Conservation (phyloP, 2,329 filamentous ascomycete species). For the Coniochaeta sp. region DNA sequence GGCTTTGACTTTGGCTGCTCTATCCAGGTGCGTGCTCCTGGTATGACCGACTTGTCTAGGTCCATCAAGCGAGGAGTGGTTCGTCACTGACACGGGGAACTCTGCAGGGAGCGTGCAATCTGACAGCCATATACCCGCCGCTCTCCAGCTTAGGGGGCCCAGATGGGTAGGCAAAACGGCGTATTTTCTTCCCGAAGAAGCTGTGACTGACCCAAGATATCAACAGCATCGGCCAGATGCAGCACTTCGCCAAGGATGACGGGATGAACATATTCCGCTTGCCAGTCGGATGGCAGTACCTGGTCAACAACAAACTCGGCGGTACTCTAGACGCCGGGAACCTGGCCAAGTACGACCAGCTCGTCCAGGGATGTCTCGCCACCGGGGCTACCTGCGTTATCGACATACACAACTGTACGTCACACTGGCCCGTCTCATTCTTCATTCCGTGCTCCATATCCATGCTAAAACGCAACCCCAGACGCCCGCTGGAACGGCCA, state of each 20-base stretch:
- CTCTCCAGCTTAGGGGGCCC: constrained; percentile 18
- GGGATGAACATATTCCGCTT: constrained; percentile 50
- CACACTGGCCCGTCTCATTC: too few relatives aligned
- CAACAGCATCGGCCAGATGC: constrained; percentile 37
- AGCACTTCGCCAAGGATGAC: constrained; percentile 47
- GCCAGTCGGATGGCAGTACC: constrained; percentile 45
- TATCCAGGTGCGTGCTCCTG: constrained; percentile 20
- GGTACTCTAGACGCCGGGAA: constrained; percentile 33
- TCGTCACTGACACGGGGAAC: background rate
- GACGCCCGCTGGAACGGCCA: constrained; percentile 52
- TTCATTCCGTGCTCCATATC: background rate
- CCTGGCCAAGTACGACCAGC: constrained; percentile 35
- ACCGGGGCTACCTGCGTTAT: constrained; percentile 42
- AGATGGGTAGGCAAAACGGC: constrained; percentile 25
- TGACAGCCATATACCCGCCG: constrained; percentile 22
- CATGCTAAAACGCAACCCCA: constrained; percentile 13
- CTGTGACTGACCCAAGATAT: background rate
- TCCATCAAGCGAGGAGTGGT: background rate
- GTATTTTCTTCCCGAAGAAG: too few relatives aligned
- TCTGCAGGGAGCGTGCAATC: constrained; percentile 24
- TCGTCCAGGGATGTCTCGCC: constrained; percentile 40
- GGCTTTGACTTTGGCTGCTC: constrained; percentile 41
- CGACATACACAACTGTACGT: constrained; percentile 27
- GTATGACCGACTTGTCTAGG: background rate
- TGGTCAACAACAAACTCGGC: constrained; percentile 34